Evolutionary conservation across 768 basidiomycete genomes (phyloP).

Genomic region (Candolleomyces eurysporus): DNA sequence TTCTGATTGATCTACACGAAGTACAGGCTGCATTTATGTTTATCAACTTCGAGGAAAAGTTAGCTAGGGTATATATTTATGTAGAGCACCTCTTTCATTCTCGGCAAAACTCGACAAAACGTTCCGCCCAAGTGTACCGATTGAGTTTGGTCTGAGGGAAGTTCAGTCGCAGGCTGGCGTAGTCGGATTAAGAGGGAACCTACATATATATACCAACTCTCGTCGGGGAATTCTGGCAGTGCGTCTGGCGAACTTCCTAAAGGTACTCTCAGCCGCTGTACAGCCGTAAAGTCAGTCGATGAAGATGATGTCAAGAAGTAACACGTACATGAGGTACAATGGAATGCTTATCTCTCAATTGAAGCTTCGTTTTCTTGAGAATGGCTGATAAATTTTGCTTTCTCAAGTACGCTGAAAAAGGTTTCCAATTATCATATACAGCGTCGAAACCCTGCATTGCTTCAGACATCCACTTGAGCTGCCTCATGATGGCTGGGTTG

Average conservation of each 20-base stretch:
- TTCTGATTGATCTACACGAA: no score
- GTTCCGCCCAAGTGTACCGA: neutral
- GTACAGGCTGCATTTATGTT: no score
- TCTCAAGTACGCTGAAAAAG: slow-evolving; percentile 29
- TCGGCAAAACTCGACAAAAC: neutral
- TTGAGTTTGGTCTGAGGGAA: neutral
- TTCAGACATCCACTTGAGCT: neutral
- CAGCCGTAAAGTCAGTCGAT: neutral
- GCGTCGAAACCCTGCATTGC: neutral
- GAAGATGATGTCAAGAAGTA: no score
- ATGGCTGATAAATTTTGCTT: slow-evolving; percentile 16
- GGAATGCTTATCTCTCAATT: slow-evolving; percentile 19
- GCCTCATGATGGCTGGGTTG: no score
- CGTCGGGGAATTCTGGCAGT: slow-evolving; percentile 29
- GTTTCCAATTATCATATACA: slow-evolving; percentile 28
- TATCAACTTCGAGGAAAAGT: no score
- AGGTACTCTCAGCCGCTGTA: slow-evolving; percentile 26
- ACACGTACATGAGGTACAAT: slow-evolving; percentile 25
- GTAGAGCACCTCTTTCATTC: no score
- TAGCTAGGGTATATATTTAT: no score
- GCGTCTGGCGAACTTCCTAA: slow-evolving; percentile 17
- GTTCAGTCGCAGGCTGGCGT: neutral
- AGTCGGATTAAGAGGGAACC: neutral
- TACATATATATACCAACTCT: slow-evolving; percentile 33
- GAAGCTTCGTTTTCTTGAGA: slow-evolving; percentile 18